These are phyloP conservation scores for Scheffersomyces amazonensis DNA, from an alignment of 805 yeast species.

Conservation along the genomic window DNA sequence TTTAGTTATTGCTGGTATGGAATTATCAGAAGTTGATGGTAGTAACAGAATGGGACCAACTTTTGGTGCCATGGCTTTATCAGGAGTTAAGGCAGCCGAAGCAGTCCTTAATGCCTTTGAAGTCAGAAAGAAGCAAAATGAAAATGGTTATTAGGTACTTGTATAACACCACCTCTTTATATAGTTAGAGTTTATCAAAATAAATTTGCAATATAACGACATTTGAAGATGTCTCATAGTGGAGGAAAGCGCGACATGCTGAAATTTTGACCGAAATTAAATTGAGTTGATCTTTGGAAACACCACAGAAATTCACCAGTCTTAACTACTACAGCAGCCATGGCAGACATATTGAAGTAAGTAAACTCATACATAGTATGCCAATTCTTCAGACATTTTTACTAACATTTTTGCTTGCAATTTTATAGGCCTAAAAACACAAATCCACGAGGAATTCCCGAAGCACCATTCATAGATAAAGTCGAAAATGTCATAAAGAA, in stretches of 20 bases:
- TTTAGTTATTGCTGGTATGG: conserved; percentile 73
- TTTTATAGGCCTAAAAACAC: conserved; percentile 28
- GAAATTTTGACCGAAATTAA: no score
- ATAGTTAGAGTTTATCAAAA: no score
- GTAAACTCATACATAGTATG: no score
- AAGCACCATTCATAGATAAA: conserved; percentile 88
- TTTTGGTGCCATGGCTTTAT: conserved; percentile 76
- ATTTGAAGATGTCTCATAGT: no score
- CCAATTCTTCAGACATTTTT: neutral
- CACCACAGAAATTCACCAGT: no score
- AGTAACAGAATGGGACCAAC: conserved; percentile 84
- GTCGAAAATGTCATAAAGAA: conserved; percentile 72
- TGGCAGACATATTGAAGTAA: conserved; percentile 32
- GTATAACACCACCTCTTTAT: no score
- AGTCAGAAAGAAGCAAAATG: conserved; percentile 32
- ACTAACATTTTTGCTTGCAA: conserved; percentile 2
- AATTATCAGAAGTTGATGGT: conserved; percentile 73
- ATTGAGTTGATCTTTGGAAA: no score
- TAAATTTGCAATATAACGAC: no score
- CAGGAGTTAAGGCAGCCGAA: conserved; percentile 80
- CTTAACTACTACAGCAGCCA: no score
- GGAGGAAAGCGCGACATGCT: no score
- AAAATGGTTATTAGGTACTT: neutral
- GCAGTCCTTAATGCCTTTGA: conserved; percentile 37
- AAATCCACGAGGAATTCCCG: conserved; percentile 95